These are phyloP conservation scores for Botrytis galanthina DNA, from an alignment of 2,329 filamentous ascomycete species.

Conservation along the genomic window DNA sequence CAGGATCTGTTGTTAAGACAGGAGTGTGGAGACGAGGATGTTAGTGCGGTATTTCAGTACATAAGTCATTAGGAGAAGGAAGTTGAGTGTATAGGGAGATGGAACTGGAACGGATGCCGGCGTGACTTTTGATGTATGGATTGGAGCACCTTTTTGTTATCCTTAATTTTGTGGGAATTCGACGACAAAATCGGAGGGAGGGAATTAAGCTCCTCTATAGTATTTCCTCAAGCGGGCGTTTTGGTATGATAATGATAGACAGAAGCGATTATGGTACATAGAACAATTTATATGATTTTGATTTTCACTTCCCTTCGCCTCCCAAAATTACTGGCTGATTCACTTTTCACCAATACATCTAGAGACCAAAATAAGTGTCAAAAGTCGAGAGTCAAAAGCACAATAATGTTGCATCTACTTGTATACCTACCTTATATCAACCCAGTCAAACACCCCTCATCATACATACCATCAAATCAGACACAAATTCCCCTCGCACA, in stretches of 20 bases:
- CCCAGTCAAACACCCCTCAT: neutral
- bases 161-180: neutral
- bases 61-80: slow-evolving; percentile 69
- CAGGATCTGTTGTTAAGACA: slow-evolving; percentile 89
- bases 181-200: no score
- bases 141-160: neutral
- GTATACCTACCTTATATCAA: neutral
- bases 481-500: neutral
- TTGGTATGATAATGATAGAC: neutral
- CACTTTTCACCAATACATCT: neutral
- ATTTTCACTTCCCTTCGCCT: neutral
- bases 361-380: neutral
- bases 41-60: slow-evolving; percentile 97
- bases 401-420: neutral
- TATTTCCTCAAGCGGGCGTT: neutral
- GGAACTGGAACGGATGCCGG: neutral
- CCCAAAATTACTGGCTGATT: neutral
- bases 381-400: neutral
- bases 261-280: neutral
- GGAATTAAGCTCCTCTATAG: neutral
- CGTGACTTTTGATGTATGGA: neutral
- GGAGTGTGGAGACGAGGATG: slow-evolving; percentile 73
- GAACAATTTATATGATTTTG: slow-evolving; percentile 3
- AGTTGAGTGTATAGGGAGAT: neutral
- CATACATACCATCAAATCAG: neutral